Evolutionary conservation across 2,329 filamentous ascomycete genomes (phyloP), one percentile per base, ranked within the genome.

Genomic region (Microdochium bolleyi): DNA sequence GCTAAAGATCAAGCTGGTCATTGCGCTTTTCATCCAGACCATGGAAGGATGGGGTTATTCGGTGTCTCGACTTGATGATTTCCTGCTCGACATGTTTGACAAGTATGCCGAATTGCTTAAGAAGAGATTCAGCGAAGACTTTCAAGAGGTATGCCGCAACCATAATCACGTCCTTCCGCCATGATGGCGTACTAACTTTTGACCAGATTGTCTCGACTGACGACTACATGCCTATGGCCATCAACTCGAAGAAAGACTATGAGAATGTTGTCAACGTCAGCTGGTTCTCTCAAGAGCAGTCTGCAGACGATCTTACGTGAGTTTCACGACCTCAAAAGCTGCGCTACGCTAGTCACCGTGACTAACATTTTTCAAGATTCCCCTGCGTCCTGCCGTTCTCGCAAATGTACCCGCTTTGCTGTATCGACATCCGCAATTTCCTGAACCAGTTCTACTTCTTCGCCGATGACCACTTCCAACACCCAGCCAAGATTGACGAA

Each of bases 141-240:
- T 99, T 66, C 87, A 95, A 66, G 92, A 97, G 75, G 86, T 88
- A 64, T 54, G 64, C 57, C 7, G 14, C 52, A 14, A 3, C 21
- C 51, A 21, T 21, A 24, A n/a, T 13, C 34, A 14, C 22, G 16
- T 37, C 4, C 51, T n/a, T 22, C 3, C 13, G 14, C 48, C 10
- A 24, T 52, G 50, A n/a, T 52, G 19, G 52, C 34, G 49, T 38
- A 53, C 61, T 37, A 64, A 52, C 25, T 25, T 50, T n/a, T 24
- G 10, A 32, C 3, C 53, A 83, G 79, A 85, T 85, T 61, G 82
- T 86, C 16, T 84, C 89, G n/a, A 96, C 90, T 1, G 94, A 99
- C 67, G 94, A 99, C 69, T 99, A 99, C 70, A 99, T 99, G 92
- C 95, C 94, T 2, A 97, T 99, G 94, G 89, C 90, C 1, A 95